Evolutionary conservation across 164 flowering plant genomes (phyloP), one percentile per base, ranked within the genome.

Genomic region (Nymphaea thermarum): DNA sequence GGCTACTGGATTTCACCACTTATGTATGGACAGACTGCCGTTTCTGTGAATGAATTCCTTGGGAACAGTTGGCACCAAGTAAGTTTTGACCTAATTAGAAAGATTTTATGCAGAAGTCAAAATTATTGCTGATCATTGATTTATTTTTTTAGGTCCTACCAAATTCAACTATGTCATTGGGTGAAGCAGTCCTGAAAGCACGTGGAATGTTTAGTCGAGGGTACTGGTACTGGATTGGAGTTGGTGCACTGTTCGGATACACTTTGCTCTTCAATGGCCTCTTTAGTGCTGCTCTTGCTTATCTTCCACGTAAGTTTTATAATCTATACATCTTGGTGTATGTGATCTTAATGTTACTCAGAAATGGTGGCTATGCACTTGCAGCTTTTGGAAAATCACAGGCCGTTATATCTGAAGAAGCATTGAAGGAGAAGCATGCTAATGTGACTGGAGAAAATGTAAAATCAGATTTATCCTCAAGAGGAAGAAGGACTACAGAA

Each of bases 201-300:
- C 76, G 79, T 14, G 76, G 71, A 43, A 36, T 73, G 42, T 73
- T 76, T 55, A 17, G 73, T 12, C 66, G 67, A 17, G 61, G 66
- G 36, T 42, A 70, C n/a, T 72, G 76, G 79, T 73, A 73, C 45
- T 76, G 79, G 79, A 68, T 73, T 57, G 79, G 79, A 43, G 71
- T 60, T 18, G 72, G 76, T 6, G 79, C 72, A 43, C 42, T 65
- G 64, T 2, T 69, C 18, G 78, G 75, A 43, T 75, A 64, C 71
- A 61, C 59, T 5, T 18, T 72, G 8, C 66, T 75, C 8, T 69
- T 75, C 68, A 75, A 75, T 65, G 36, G 47, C 62, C 63, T 68
- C 8, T 65, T n/a, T 67, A 55, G 60, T 41, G 2, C 66, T 36
- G 75, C 78, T 55, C 70, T 75, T 15, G 57, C 66, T 62, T 68